A percentile compares a stretch with the other conserved stretches of the same genome.
phyloP scores from a whole-genome alignment of 768 basidiomycete species.

The Termitomyces eurrhizus region DNA sequence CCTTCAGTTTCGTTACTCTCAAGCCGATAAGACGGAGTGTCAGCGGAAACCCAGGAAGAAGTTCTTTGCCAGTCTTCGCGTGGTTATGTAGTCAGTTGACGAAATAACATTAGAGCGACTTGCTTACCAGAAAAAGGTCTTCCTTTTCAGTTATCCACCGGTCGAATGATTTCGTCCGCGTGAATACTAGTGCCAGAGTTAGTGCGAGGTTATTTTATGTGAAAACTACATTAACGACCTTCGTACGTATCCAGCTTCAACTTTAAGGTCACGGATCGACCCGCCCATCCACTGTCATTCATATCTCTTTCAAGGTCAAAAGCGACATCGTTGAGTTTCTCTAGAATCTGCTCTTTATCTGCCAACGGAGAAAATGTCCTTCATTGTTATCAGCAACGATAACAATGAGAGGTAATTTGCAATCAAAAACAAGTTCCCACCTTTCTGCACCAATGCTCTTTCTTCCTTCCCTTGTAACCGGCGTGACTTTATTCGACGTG shows the following conservation, averaged over 20 bases:
- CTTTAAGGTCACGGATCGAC: slow-evolving; percentile 87
- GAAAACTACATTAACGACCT: slow-evolving; percentile 34
- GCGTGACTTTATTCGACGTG: slow-evolving; percentile 76
- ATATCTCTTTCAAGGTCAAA: slow-evolving; percentile 81
- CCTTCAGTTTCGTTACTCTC: slow-evolving; percentile 84
- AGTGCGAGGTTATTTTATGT: neutral
- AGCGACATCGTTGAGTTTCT: slow-evolving; percentile 78
- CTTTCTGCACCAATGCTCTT: slow-evolving; percentile 94
- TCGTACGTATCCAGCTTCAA: slow-evolving; percentile 91
- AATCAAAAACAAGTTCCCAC: slow-evolving; percentile 30
- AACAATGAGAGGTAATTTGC: neutral
- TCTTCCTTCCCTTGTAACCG: slow-evolving; percentile 72
- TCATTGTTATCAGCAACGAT: slow-evolving; percentile 2
- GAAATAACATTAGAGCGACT: slow-evolving; percentile 19
- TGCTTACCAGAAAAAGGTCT: slow-evolving; percentile 69
- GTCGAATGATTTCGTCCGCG: slow-evolving; percentile 76
- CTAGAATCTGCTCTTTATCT: slow-evolving; percentile 62
- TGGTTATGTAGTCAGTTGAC: neutral
- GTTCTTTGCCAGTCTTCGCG: slow-evolving; percentile 71
- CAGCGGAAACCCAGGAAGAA: slow-evolving; percentile 76
- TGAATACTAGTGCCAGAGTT: slow-evolving; percentile 48
- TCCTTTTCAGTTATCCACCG: slow-evolving; percentile 77
- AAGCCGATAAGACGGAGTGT: slow-evolving; percentile 84
- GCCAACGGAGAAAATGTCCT: slow-evolving; percentile 77
- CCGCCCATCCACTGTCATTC: slow-evolving; percentile 74